Base-by-base conservation (phyloP, 1,284 basidiomycete genomes). In the Puccinia horiana region DNA sequence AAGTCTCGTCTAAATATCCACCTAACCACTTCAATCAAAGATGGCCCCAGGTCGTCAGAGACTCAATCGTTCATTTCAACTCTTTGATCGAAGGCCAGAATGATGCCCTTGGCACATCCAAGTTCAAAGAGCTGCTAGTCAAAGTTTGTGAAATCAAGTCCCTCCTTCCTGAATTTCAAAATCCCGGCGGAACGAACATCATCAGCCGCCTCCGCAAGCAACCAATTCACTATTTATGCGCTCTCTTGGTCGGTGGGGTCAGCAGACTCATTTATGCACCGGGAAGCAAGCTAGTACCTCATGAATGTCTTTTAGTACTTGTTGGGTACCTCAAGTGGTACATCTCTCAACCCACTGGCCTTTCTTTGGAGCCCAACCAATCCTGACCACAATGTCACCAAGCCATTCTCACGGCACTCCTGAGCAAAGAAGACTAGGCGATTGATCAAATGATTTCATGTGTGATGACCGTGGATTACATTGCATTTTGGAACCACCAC, bases 1-100 rank as follows among this genome's bases (percentile, higher is more conserved):
- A 69, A n/a, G 37, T 16, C 65, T 40, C 65, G 40, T 69, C 65
- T 69, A 37, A 37, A 18, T 40, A 3, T 6, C 61, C 65, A 69
- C 65, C 12, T 6, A 69, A 32, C 6, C 65, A 69, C 40, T 69
- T 69, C 65, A 5, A 69, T 69, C 65, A 69, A n/a, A 5, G 20
- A 69, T 69, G 65, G 65, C 65, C 65, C n/a, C 65, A 69, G 40
- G 40, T 69, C 32, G 42, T 69, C 65, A 69, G 65, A n/a, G 65
- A 69, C 42, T 32, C 35, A 12, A 69, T 69, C 42, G 65, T n/a
- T 18, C 2, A 18, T 18, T 69, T 69, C 32, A 2, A 69, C 42
- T 18, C 65, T 40, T 69, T n/a, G 6, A 2, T 42, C 40, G n/a
- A 69, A 37, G 40, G 11, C 65, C 12, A 69, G 2, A 2, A 2